A percentile compares a stretch with the other conserved stretches of the same genome.
phyloP scores from a whole-genome alignment of 2,329 filamentous ascomycete species.

The Phialophora expanda region DNA sequence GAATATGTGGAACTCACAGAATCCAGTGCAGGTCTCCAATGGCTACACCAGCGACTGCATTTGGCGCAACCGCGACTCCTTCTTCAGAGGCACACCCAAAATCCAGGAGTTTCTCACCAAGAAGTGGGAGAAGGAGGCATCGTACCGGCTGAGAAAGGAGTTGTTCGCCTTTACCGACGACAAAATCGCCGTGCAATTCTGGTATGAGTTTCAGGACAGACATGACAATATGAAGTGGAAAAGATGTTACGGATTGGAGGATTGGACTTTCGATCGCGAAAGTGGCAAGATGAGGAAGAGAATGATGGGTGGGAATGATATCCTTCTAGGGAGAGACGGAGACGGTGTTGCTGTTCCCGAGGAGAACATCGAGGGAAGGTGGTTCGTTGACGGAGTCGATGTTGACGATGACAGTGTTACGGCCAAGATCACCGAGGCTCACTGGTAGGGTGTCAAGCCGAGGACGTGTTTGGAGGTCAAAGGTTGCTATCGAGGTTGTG shows the following conservation, averaged over 20 bases:
- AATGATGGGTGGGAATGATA: constrained; percentile 56
- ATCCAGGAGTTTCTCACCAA: constrained; percentile 71
- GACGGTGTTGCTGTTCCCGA: constrained; percentile 44
- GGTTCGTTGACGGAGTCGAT: constrained; percentile 53
- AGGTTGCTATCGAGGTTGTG: background rate
- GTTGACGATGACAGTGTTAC: constrained; percentile 45
- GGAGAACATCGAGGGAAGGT: constrained; percentile 46
- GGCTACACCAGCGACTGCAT: constrained; percentile 77
- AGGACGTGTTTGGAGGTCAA: background rate
- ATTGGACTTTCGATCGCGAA: constrained; percentile 53
- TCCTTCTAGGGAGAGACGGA: constrained; percentile 50
- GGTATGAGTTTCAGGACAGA: constrained; percentile 79
- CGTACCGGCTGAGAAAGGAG: constrained; percentile 79
- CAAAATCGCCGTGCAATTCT: constrained; percentile 86
- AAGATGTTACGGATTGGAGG: constrained; percentile 77
- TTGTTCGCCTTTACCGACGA: constrained; percentile 60
- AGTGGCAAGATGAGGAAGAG: constrained; percentile 53
- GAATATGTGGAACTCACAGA: constrained; percentile 77
- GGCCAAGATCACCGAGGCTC: constrained; percentile 38
- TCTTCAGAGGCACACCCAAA: constrained; percentile 67
- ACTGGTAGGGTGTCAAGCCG: constrained; percentile 27
- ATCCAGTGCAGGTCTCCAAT: constrained; percentile 68
- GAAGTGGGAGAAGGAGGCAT: constrained; percentile 76
- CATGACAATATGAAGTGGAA: constrained; percentile 73
- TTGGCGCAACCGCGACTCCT: constrained; percentile 78